These are phyloP conservation scores for Myriosclerotinia duriaeana DNA, from an alignment of 2,329 filamentous ascomycete genomes.

Conservation along the genomic window DNA sequence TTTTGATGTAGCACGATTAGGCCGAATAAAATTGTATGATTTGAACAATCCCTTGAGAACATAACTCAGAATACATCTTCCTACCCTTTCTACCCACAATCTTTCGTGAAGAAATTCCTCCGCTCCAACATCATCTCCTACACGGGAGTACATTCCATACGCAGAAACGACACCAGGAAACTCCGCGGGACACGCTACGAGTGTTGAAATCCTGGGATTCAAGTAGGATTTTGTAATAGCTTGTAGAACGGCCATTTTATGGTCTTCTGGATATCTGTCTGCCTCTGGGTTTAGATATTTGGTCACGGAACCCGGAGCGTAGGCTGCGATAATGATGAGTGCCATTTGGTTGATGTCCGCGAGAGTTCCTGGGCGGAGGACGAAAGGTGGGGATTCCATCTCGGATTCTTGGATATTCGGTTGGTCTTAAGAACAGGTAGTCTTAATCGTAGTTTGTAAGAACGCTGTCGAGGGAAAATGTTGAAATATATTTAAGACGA, in stretches of 20 bases:
- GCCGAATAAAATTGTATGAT: slow-evolving; percentile 25
- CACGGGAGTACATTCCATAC: slow-evolving; percentile 29
- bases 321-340: slow-evolving; percentile 24
- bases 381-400: slow-evolving; percentile 11
- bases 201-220: slow-evolving; percentile 18
- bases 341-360: slow-evolving; percentile 27
- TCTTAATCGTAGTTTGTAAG: background rate
- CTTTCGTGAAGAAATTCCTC: slow-evolving; percentile 2
- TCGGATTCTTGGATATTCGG: background rate
- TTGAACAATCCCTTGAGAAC: slow-evolving; percentile 22
- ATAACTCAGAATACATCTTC: slow-evolving; percentile 23
- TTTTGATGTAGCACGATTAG: slow-evolving; percentile 27
- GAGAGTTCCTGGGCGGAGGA: slow-evolving; percentile 28
- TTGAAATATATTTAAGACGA: background rate
- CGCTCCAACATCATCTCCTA: slow-evolving; percentile 31
- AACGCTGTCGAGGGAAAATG: background rate
- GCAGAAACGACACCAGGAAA: slow-evolving; percentile 26
- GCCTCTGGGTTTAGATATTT: slow-evolving; percentile 27
- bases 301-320: slow-evolving; percentile 25
- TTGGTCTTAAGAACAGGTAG: too few relatives aligned
- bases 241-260: slow-evolving; percentile 23
- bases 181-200: slow-evolving; percentile 29
- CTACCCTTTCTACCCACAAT: background rate
- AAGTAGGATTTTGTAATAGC: slow-evolving; percentile 20
- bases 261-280: slow-evolving; percentile 25